Evolutionary conservation across 129 eudicot species (phyloP).

Genomic region (Lactuca saligna): DNA sequence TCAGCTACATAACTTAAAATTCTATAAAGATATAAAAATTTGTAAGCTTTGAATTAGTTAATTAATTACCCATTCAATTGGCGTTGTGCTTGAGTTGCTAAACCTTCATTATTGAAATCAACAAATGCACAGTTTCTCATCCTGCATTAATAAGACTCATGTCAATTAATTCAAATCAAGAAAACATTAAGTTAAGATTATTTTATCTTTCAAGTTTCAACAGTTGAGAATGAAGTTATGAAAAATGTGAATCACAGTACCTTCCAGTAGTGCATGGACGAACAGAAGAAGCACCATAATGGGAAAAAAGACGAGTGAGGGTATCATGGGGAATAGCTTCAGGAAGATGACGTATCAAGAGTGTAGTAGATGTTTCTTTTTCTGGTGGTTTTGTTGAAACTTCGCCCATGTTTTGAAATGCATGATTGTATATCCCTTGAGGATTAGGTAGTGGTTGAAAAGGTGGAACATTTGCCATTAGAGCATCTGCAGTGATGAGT

Average conservation of each 20-base stretch:
- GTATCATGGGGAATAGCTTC: conserved; percentile 85
- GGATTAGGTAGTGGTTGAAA: conserved; percentile 29
- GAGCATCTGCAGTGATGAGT: conserved; percentile 13
- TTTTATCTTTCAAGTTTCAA: neutral
- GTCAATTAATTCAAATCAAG: conserved; percentile 17
- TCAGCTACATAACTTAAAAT: conserved; percentile 3
- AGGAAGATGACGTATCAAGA: conserved; percentile 73
- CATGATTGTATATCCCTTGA: conserved; percentile 30
- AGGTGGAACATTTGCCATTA: conserved; percentile 51
- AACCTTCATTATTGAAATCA: conserved; percentile 63
- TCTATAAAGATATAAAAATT: neutral
- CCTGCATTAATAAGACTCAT: conserved; percentile 36
- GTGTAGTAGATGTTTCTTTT: conserved; percentile 43
- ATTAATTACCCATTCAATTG: conserved; percentile 74
- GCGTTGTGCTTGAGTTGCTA: conserved; percentile 81
- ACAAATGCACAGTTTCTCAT: conserved; percentile 88
- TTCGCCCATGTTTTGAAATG: conserved; percentile 31
- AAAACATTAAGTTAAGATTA: conserved; percentile 2
- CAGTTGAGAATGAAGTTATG: neutral
- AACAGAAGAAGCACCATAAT: conserved; percentile 75
- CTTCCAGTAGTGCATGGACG: conserved; percentile 76
- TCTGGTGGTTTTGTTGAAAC: conserved; percentile 19
- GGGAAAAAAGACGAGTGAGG: conserved; percentile 67
- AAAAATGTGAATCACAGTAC: conserved; percentile 28
- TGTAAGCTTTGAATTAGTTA: neutral